Evolutionary conservation across 2,329 filamentous ascomycete species (phyloP).

Genomic region (Purpureocillium lavendulum): DNA sequence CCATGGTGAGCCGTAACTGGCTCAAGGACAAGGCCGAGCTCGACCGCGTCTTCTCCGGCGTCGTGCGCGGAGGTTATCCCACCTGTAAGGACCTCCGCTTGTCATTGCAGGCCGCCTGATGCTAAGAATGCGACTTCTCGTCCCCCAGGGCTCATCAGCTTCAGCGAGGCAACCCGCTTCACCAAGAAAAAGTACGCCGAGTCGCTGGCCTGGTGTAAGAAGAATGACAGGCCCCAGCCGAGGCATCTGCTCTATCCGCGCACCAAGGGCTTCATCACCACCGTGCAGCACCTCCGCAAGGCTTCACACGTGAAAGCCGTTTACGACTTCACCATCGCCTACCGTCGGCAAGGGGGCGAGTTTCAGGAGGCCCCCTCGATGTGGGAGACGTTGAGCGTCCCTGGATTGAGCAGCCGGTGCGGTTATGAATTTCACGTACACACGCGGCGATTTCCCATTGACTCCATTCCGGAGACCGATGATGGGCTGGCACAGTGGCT

Average conservation of each 20-base stretch:
- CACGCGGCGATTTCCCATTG: conserved; percentile 37
- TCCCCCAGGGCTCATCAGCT: conserved; percentile 51
- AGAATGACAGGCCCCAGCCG: conserved; percentile 39
- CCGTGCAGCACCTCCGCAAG: conserved; percentile 44
- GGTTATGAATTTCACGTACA: conserved; percentile 43
- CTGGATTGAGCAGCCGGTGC: conserved; percentile 25
- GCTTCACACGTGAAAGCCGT: conserved; percentile 43
- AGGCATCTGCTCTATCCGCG: conserved; percentile 52
- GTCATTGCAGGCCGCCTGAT: too few species aligned
- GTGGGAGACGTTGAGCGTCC: conserved; percentile 41
- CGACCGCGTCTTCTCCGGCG: conserved; percentile 46
- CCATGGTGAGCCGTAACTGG: conserved; percentile 53
- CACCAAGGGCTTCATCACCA: conserved; percentile 52
- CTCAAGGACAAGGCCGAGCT: conserved; percentile 47
- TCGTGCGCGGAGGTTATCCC: conserved; percentile 42
- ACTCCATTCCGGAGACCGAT: conserved; percentile 37
- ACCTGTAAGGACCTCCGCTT: conserved; percentile 38
- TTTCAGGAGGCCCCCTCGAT: conserved; percentile 41
- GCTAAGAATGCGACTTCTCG: too few species aligned
- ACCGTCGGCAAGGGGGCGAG: conserved; percentile 29
- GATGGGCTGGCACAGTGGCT: conserved; percentile 42
- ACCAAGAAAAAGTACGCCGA: conserved; percentile 43
- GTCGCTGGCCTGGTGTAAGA: conserved; percentile 43
- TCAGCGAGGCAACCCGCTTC: conserved; percentile 55
- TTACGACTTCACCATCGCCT: conserved; percentile 48